phyloP scores from a whole-genome alignment of 2,329 filamentous ascomycete genomes.

The Aspergillus ustus region DNA sequence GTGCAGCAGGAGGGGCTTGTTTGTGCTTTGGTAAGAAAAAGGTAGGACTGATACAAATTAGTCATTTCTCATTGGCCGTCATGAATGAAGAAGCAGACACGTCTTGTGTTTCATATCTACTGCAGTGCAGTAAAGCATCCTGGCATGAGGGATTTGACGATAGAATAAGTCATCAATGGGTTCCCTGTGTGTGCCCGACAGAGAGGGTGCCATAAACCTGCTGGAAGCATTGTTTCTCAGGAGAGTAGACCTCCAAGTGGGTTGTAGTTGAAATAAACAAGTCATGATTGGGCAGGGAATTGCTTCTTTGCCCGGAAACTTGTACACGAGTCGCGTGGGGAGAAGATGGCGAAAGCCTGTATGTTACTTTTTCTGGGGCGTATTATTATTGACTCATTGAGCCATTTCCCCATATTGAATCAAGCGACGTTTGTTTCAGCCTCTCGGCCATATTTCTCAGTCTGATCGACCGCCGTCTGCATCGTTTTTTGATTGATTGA shows the following conservation, averaged over 20 bases:
- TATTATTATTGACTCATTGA: neutral
- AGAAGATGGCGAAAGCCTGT: neutral
- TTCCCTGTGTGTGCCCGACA: neutral
- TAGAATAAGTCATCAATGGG: neutral
- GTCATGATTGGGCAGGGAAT: neutral
- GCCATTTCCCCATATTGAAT: neutral
- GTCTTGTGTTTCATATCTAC: neutral
- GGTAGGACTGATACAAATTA: neutral
- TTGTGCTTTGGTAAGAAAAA: neutral
- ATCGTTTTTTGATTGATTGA: neutral
- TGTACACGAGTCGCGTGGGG: conserved; percentile 7
- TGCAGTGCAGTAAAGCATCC: neutral
- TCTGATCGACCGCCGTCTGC: neutral
- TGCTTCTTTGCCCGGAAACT: neutral
- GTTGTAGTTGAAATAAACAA: neutral
- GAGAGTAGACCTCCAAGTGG: neutral
- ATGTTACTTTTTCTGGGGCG: neutral
- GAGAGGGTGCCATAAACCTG: neutral
- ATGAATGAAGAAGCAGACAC: neutral
- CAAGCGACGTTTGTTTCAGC: neutral
- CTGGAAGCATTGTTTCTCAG: neutral
- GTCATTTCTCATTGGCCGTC: neutral
- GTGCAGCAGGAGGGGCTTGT: conserved; percentile 10
- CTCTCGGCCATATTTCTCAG: neutral
- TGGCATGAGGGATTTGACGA: neutral